phyloP scores from a whole-genome alignment of 2,329 filamentous ascomycete genomes.

The Botryotinia convoluta region DNA sequence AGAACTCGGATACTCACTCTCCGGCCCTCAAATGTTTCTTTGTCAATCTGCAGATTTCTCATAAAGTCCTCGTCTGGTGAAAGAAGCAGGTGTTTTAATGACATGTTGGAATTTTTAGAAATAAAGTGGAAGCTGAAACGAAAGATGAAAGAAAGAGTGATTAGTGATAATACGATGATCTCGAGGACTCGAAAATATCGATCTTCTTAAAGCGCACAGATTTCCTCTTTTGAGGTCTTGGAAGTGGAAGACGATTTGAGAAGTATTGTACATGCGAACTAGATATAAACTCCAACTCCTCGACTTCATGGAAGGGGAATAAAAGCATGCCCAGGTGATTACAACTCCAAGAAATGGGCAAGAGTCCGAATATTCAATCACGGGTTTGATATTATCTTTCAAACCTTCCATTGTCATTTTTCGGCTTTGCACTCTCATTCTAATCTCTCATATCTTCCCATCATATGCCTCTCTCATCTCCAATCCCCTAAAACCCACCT shows the following conservation, averaged over 20 bases:
- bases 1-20: neutral
- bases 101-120: no score
- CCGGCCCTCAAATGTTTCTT: neutral
- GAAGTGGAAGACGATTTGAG: neutral
- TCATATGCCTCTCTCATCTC: neutral
- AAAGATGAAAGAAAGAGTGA: no score
- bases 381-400: neutral
- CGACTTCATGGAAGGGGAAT: neutral
- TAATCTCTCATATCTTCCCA: neutral
- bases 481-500: neutral
- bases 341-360: neutral
- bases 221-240: neutral
- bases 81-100: neutral
- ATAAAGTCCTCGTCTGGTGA: accelerated
- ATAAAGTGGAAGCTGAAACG: no score
- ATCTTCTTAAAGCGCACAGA: neutral
- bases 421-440: neutral
- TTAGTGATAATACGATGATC: accelerated
- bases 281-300: neutral
- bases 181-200: neutral
- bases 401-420: neutral
- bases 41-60: no score
- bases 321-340: neutral
- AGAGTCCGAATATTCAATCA: accelerated
- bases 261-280: neutral